A percentile compares a stretch with the other conserved stretches of the same genome.
Conservation (phyloP, 73 alveolate species). For the Paraurostyla sp. region DNA sequence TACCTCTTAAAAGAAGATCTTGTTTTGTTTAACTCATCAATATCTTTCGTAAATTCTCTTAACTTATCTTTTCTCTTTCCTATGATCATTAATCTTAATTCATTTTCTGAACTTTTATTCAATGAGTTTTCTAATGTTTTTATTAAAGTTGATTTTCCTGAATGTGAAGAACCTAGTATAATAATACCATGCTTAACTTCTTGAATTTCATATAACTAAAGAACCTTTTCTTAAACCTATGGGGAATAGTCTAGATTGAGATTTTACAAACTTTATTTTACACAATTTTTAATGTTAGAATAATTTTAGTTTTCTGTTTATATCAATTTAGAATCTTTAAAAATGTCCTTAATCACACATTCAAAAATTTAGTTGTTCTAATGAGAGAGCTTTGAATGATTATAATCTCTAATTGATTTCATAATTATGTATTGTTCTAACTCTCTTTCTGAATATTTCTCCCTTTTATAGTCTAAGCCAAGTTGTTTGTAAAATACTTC, state of each 20-base stretch:
- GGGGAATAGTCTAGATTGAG: constrained; percentile 77
- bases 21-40: constrained; percentile 25
- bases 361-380: constrained; percentile 77
- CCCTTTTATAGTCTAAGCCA: constrained; percentile 63
- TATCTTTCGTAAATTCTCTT: constrained; percentile 30
- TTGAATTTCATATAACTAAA: constrained; percentile 85
- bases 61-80: constrained; percentile 18
- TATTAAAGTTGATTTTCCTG: constrained; percentile 89
- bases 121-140: constrained; percentile 79
- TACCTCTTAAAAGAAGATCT: not conserved
- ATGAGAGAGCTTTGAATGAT: constrained; percentile 81
- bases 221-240: constrained; percentile 76
- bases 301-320: constrained; percentile 68
- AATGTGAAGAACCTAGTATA: constrained; percentile 70
- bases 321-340: constrained; percentile 67
- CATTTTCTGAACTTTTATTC: constrained; percentile 81
- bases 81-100: constrained; percentile 38
- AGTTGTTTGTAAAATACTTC: constrained; percentile 46
- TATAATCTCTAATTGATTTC: constrained; percentile 85
- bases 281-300: constrained; percentile 78
- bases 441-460: constrained; percentile 33
- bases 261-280: constrained; percentile 76
- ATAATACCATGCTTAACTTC: constrained; percentile 84
- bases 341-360: constrained; percentile 82
- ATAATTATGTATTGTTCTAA: constrained; percentile 71